Percentiles rank a stretch among this genome's conserved stretches.
Conservation (phyloP, 495 filamentous ascomycete species). For the Penicillium riverlandense region DNA sequence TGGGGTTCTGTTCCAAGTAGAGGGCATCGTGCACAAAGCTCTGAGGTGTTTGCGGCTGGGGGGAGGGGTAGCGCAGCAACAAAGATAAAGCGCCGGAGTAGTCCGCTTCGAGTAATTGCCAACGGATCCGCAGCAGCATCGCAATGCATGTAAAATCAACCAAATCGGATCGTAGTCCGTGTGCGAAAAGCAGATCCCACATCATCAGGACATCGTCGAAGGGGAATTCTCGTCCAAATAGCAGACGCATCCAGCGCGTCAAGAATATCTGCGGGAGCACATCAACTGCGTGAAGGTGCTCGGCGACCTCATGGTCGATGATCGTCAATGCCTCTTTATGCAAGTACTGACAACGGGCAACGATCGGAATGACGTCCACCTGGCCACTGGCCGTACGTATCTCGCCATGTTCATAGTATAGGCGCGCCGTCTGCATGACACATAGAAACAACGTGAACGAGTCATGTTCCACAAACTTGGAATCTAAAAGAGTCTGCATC, state of each 20-base stretch:
- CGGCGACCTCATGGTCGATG: constrained; percentile 74
- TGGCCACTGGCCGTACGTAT: constrained; percentile 32
- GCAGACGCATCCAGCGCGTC: constrained; percentile 92
- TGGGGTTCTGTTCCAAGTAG: constrained; percentile 72
- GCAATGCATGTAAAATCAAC: constrained; percentile 85
- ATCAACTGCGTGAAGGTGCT: constrained; percentile 75
- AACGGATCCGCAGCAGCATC: constrained; percentile 89
- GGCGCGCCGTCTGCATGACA: constrained; percentile 79
- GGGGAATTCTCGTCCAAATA: constrained; percentile 90
- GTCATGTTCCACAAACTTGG: constrained; percentile 77
- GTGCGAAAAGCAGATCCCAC: constrained; percentile 89
- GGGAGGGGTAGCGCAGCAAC: constrained; percentile 70
- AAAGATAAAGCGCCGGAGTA: constrained; percentile 77
- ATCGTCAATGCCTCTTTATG: constrained; percentile 71
- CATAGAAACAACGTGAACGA: constrained; percentile 77
- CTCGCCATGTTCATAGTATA: constrained; percentile 70
- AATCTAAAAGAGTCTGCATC: constrained; percentile 61
- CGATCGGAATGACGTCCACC: constrained; percentile 64
- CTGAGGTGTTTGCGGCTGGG: constrained; percentile 54
- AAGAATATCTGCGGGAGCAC: constrained; percentile 95
- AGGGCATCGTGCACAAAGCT: constrained; percentile 86
- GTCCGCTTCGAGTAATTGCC: constrained; percentile 79
- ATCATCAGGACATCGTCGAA: constrained; percentile 76
- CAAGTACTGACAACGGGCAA: constrained; percentile 76
- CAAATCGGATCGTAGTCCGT: constrained; percentile 73